Base-by-base conservation (phyloP, 1,139 yeast species). In the Kodamaea suecica region DNA sequence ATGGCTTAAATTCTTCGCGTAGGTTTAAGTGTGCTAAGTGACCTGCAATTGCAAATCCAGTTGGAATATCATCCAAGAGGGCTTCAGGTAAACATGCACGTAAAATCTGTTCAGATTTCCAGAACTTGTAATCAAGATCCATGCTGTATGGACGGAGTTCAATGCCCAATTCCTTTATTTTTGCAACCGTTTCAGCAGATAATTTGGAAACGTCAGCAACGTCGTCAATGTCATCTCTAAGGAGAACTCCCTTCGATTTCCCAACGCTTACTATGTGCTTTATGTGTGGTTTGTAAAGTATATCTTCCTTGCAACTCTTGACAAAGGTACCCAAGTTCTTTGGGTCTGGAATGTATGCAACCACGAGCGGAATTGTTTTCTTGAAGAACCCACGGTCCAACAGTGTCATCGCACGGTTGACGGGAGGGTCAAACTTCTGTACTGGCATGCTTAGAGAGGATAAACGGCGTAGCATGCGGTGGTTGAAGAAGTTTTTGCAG, bases 11-110 rank as follows among this genome's bases (percentile, higher is more conserved):
- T 51, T 86, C 95, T 29, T 82, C 85, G 30, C 92, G 70, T 32
- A 94, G 62, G 50, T 94, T 94, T 50, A 94, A 61, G 58, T 94
- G 99, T 0, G 98, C 98, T 36, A 94, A 77, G 61, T 94, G 98
- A 0, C 99, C 99, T 0, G 95, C 95, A 34, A 82, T 80, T 1
- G 98, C 86, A 57, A 85, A 94, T 0, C 97, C 95, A 1, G 92
- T 72, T 0, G 98, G 99, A 4, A 84, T 69, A 38, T 87, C 95
- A 29, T 75, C 80, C 12, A 77, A 61, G 15, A 80, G 61, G 13
- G 79, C 66, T 38, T 78, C 84, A 0, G 99, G 98, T 33, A 92
- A 59, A 2, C 87, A 76, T 0, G 95, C 77, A 31, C 72, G 64
- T 31, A 92, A 66, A 12, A 92, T 83, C 47, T 92, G 96, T 40